These are phyloP conservation scores for Blastomyces parvus DNA, from an alignment of 2,329 filamentous ascomycete species.

Conservation along the genomic window DNA sequence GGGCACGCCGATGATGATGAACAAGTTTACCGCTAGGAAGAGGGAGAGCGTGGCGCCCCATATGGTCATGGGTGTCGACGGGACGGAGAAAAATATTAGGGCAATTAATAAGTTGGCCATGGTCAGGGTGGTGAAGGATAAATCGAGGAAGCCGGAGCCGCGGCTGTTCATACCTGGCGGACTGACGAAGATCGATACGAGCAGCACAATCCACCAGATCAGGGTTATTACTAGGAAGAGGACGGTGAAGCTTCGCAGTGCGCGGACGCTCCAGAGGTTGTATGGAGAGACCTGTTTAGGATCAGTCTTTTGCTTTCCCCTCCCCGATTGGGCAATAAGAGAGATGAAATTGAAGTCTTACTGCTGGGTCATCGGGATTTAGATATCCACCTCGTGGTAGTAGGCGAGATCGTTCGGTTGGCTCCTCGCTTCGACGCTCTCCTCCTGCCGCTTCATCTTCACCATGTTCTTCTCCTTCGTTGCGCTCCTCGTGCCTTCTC, in stretches of 20 bases:
- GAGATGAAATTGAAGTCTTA: slow-evolving; percentile 36
- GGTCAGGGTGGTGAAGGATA: slow-evolving; percentile 71
- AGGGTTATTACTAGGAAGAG: slow-evolving; percentile 66
- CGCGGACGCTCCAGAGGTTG: slow-evolving; percentile 84
- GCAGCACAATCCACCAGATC: slow-evolving; percentile 82
- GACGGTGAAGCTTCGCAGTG: slow-evolving; percentile 67
- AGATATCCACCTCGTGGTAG: slow-evolving; percentile 60
- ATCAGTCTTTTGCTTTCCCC: neutral
- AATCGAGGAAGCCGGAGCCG: slow-evolving; percentile 87
- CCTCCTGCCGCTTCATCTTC: neutral
- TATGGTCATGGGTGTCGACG: slow-evolving; percentile 68
- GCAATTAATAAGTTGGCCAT: slow-evolving; percentile 64
- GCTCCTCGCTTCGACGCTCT: slow-evolving; percentile 27
- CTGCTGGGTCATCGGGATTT: slow-evolving; percentile 70
- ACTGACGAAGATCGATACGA: slow-evolving; percentile 86
- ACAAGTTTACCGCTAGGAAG: slow-evolving; percentile 62
- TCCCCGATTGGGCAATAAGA: neutral
- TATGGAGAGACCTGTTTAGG: slow-evolving; percentile 63
- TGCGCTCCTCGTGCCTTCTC: slow-evolving; percentile 4
- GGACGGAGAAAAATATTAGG: slow-evolving; percentile 78
- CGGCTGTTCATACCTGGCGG: slow-evolving; percentile 76
- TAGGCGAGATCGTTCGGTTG: slow-evolving; percentile 56
- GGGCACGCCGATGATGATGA: slow-evolving; percentile 67
- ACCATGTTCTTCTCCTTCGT: neutral
- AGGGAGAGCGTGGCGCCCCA: slow-evolving; percentile 58